phyloP scores from a whole-genome alignment of 306 rosid genomes.

The Oemleria cerasiformis region DNA sequence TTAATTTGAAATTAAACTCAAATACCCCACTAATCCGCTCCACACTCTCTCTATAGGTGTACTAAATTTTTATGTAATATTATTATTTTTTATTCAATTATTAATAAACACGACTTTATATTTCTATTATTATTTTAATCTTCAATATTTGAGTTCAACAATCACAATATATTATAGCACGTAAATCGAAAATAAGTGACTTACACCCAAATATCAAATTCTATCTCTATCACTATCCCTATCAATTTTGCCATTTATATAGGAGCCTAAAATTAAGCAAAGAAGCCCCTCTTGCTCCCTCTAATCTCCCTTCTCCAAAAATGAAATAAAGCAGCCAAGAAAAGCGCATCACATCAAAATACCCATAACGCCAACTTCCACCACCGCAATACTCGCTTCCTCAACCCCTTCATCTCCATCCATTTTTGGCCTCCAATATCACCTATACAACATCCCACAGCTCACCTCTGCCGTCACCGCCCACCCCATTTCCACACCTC shows the following conservation, averaged over 20 bases:
- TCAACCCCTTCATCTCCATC: not conserved
- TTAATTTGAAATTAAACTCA: not conserved
- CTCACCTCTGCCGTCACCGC: not conserved
- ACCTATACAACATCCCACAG: not conserved
- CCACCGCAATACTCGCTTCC: slow-evolving; percentile 9
- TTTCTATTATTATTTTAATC: too few relatives aligned
- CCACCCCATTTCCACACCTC: slow-evolving; percentile 3
- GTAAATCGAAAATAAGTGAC: too few relatives aligned
- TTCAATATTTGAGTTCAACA: too few relatives aligned
- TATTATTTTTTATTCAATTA: too few relatives aligned
- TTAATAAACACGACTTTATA: too few relatives aligned
- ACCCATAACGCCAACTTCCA: not conserved
- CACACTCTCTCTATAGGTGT: not conserved
- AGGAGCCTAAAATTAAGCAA: not conserved
- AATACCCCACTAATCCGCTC: not conserved
- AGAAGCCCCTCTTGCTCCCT: not conserved
- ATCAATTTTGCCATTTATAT: not conserved
- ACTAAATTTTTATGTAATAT: too few relatives aligned
- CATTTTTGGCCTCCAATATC: not conserved
- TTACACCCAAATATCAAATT: not conserved
- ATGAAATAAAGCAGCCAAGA: not conserved
- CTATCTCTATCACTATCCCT: not conserved
- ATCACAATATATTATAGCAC: too few relatives aligned
- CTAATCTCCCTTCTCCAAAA: not conserved
- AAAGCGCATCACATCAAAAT: not conserved